These are phyloP conservation scores for Ustilago cynodontis DNA, from an alignment of 1,284 basidiomycete species.

Conservation along the genomic window DNA sequence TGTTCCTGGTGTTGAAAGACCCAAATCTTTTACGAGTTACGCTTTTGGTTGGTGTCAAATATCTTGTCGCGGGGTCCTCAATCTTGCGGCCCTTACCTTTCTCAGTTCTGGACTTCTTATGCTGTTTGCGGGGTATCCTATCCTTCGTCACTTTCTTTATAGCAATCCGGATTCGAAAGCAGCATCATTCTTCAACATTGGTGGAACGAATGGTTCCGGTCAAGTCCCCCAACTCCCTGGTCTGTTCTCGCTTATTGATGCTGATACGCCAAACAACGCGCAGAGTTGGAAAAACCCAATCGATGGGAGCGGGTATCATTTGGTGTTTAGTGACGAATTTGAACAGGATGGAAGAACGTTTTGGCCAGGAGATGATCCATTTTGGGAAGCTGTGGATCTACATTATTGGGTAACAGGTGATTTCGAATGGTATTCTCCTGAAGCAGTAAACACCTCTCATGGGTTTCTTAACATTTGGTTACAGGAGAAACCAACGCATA, in stretches of 20 bases:
- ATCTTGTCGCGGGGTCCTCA: constrained; percentile 26
- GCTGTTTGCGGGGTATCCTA: constrained; percentile 52
- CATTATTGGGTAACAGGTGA: constrained; percentile 53
- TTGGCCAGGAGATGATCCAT: constrained; percentile 66
- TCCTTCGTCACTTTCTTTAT: constrained; percentile 18
- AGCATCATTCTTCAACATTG: constrained; percentile 73
- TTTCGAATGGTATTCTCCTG: constrained; percentile 68
- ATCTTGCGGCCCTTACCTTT: constrained; percentile 29
- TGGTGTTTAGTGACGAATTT: constrained; percentile 80
- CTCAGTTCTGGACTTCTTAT: constrained; percentile 27
- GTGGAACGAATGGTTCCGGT: constrained; percentile 73
- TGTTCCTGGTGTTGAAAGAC: constrained; percentile 12
- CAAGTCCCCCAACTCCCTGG: constrained; percentile 50
- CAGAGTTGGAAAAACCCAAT: constrained; percentile 28
- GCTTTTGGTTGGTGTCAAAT: constrained; percentile 4
- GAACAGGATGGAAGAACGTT: constrained; percentile 78
- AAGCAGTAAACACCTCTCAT: constrained; percentile 53
- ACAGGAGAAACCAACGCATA: constrained; percentile 44
- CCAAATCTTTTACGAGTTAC: neutral
- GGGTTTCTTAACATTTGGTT: constrained; percentile 57
- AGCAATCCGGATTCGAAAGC: neutral
- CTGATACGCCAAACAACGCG: constrained; percentile 33
- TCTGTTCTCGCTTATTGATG: constrained; percentile 34
- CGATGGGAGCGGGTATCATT: constrained; percentile 59
- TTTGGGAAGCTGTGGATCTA: constrained; percentile 63